These are phyloP conservation scores for Staphylotrichum tortipilum DNA, from an alignment of 495 filamentous ascomycete species.

Conservation along the genomic window DNA sequence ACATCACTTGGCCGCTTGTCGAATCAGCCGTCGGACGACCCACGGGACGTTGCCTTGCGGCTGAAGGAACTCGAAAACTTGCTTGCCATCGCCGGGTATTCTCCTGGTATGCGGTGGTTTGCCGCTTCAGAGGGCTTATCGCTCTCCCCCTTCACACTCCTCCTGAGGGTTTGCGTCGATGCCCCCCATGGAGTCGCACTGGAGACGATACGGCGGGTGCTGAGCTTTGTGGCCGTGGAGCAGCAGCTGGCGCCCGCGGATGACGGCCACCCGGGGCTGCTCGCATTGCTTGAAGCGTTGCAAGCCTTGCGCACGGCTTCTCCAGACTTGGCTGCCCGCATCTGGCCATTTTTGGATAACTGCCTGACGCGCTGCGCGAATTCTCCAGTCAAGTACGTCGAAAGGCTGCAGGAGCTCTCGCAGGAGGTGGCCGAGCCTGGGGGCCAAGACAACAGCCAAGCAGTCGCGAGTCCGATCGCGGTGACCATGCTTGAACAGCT, in stretches of 20 bases:
- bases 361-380: conserved; percentile 62
- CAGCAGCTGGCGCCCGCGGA: conserved; percentile 38
- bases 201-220: conserved; percentile 34
- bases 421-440: conserved; percentile 13
- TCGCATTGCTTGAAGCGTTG: conserved; percentile 47
- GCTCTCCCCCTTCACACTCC: conserved; percentile 56
- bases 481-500: conserved; percentile 68
- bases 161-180: conserved; percentile 47
- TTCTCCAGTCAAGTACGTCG: conserved; percentile 67
- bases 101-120: conserved; percentile 77
- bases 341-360: conserved; percentile 69
- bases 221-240: conserved; percentile 44
- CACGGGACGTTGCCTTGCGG: conserved; percentile 43
- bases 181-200: conserved; percentile 34
- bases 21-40: conserved; percentile 33
- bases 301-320: conserved; percentile 13
- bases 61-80: conserved; percentile 66
- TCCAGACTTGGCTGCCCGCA: not conserved
- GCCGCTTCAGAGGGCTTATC: conserved; percentile 38
- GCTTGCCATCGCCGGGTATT: conserved; percentile 65
- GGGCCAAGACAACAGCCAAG: not conserved
- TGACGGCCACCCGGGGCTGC: conserved; percentile 37
- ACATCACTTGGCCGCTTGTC: conserved; percentile 47
- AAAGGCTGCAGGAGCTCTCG: conserved; percentile 36
- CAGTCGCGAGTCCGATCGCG: conserved; percentile 42